phyloP scores from a whole-genome alignment of 1,284 basidiomycete species.

The Porogramme epimiltina region DNA sequence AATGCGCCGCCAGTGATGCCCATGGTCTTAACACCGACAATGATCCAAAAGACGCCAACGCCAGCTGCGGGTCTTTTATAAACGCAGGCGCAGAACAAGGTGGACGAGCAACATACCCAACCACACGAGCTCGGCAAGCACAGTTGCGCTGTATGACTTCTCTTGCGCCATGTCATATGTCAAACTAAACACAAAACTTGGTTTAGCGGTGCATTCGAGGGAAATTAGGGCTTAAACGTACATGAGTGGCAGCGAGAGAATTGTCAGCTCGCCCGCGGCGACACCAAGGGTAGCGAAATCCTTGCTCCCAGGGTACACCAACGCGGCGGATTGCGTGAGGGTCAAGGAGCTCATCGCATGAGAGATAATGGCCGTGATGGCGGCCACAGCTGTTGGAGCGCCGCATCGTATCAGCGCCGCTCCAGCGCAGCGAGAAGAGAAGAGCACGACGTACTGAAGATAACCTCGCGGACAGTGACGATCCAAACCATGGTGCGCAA shows the following conservation, averaged over 20 bases:
- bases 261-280: slow-evolving; percentile 4
- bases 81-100: background rate
- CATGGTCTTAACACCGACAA: slow-evolving; percentile 7
- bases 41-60: slow-evolving; percentile 4
- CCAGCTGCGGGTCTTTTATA: background rate
- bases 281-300: slow-evolving; percentile 2
- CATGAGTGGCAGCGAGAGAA: slow-evolving; percentile 8
- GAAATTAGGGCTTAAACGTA: background rate
- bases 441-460: slow-evolving; percentile 11
- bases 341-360: slow-evolving; percentile 9
- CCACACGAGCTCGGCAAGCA: slow-evolving; percentile 8
- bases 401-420: background rate
- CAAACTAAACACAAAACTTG: background rate
- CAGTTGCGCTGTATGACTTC: slow-evolving; percentile 7
- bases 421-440: too few relatives aligned
- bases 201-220: background rate
- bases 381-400: background rate
- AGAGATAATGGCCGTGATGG: slow-evolving; percentile 12
- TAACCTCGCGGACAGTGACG: slow-evolving; percentile 5
- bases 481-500: slow-evolving; percentile 14
- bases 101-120: background rate
- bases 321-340: background rate
- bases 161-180: slow-evolving; percentile 11
- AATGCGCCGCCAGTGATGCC: slow-evolving; percentile 1
- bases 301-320: background rate